Evolutionary conservation across 176 grass and related monocot species (phyloP), one percentile per base, ranked within the genome.

Genomic region (Avena insularis): DNA sequence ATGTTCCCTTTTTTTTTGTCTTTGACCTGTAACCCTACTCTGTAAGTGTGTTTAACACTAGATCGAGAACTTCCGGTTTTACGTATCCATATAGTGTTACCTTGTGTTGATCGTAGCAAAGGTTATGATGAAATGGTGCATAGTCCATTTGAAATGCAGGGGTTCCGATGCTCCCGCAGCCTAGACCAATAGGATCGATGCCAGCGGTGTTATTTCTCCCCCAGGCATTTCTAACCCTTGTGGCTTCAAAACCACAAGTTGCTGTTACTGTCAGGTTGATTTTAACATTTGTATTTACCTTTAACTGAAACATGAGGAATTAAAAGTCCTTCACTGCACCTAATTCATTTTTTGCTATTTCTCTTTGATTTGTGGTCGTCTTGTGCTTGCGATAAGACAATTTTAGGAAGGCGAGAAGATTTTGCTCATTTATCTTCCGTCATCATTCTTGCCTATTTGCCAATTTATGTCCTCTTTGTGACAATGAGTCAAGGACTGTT

Each of bases 11-110:
- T 6, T 58, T 40, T 65, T 23, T 20, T 77, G 10, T 6, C 31
- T 61, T 66, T 54, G 56, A 84, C 75, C 59, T 57, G 27, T 68
- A 53, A 77, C 16, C 40, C 78, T 45, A 27, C 38, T 61, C 66
- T 46, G 57, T 82, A 54, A 80, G 61, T 53, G 17, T 13, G 2
- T 54, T 54, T 54, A 54, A 15, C 15, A 12, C 2, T 54, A 16
- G 51, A 16, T 54, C 35, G 35, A 29, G 29, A 29, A 29, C 29
- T 29, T 29, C 29, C 4, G 5, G 12, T 25, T 77, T 46, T 64
- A 23, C 12, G 31, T 36, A 33, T 27, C 14, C 16, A 61, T 60
- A 12, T 60, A 12, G 63, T 43, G 47, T 79, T 57, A 66, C 53
- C 27, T 35, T 31, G 0, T 45, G 57, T 46, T 62, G 66, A 0